Evolutionary conservation across 345 rosid species (phyloP).

Genomic region (Garcia nutans): DNA sequence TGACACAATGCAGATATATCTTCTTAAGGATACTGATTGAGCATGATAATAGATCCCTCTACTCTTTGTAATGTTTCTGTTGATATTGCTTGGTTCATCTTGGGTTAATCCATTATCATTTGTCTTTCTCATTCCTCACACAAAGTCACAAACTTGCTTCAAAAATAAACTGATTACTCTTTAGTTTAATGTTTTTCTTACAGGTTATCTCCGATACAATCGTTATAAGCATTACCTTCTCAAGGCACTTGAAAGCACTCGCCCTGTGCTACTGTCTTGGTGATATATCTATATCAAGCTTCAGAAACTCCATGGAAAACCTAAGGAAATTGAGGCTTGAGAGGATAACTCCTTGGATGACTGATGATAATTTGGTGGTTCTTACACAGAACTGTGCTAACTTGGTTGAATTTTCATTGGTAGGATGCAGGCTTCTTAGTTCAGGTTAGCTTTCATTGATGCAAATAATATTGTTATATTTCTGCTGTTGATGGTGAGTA

Average conservation of each 20-base stretch:
- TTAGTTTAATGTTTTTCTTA: conserved; percentile 11
- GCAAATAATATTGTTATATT: background rate
- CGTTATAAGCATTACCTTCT: conserved; percentile 43
- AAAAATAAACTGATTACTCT: background rate
- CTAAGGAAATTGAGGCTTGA: conserved; percentile 60
- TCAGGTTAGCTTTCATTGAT: conserved; percentile 45
- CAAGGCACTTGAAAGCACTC: conserved; percentile 48
- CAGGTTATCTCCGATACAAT: conserved; percentile 64
- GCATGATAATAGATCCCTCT: background rate
- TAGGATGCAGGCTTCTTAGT: conserved; percentile 60
- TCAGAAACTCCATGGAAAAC: conserved; percentile 43
- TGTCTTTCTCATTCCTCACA: background rate
- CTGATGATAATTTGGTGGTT: conserved; percentile 52
- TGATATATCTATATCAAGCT: conserved; percentile 61
- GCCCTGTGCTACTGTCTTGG: conserved; percentile 72
- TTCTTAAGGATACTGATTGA: background rate
- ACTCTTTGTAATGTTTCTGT: background rate
- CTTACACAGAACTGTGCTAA: conserved; percentile 53
- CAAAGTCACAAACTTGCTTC: background rate
- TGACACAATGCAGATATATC: background rate
- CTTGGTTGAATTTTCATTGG: conserved; percentile 56
- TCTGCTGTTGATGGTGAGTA: background rate
- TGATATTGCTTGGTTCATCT: background rate
- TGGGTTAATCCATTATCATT: background rate
- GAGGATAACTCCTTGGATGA: conserved; percentile 80